phyloP scores from a whole-genome alignment of 2,329 filamentous ascomycete genomes.

The Fusarium armeniacum region DNA sequence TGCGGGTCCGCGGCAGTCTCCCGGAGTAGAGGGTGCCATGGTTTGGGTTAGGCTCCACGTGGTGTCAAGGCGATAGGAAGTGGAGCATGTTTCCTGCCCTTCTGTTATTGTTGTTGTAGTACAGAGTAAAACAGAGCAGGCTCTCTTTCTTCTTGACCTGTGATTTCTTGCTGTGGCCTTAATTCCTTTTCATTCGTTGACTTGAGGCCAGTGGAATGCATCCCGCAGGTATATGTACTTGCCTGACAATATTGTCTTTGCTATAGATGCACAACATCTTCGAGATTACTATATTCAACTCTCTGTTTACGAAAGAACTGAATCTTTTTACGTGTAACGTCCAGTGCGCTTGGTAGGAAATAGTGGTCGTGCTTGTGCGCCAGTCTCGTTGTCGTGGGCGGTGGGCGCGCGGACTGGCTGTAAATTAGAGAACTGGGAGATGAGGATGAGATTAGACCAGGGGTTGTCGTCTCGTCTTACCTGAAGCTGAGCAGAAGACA shows the following conservation, averaged over 20 bases:
- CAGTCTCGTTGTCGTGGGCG: conserved; percentile 11
- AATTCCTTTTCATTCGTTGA: background rate
- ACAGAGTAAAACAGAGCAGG: background rate
- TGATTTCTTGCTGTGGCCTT: conserved; percentile 10
- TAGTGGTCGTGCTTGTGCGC: conserved; percentile 5
- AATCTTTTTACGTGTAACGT: background rate
- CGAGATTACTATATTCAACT: background rate
- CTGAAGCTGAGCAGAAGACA: conserved; percentile 22
- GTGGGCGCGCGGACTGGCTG: background rate
- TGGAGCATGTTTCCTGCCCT: conserved; percentile 41
- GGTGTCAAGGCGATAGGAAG: conserved; percentile 46
- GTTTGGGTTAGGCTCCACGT: conserved; percentile 50
- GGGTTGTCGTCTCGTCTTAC: conserved; percentile 14
- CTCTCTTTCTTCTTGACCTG: background rate
- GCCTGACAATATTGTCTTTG: background rate
- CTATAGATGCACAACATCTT: conserved; percentile 2
- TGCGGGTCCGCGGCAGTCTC: conserved; percentile 51
- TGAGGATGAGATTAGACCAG: conserved; percentile 27
- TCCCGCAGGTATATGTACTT: background rate
- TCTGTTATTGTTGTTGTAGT: background rate
- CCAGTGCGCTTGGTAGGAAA: background rate
- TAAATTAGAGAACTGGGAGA: conserved; percentile 22
- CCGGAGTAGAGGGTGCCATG: conserved; percentile 47
- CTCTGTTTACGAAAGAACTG: background rate
- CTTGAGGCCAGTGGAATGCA: conserved; percentile 25